Base-by-base conservation (phyloP, 2,329 filamentous ascomycete species). In the Arthrobotrys sphaeroides region DNA sequence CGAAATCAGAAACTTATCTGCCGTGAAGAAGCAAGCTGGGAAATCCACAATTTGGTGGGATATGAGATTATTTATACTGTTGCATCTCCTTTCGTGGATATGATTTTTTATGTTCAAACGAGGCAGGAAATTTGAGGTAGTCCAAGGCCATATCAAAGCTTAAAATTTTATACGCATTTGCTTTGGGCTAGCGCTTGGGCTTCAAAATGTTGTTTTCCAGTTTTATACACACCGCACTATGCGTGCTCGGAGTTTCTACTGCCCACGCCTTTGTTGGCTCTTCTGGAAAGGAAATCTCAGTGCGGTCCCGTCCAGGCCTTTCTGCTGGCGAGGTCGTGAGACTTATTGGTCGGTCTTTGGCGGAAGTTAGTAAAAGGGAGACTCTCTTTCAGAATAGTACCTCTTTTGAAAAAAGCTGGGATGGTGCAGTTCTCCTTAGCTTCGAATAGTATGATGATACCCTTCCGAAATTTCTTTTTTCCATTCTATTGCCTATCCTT, bases 401-500 rank as follows among this genome's bases (percentile, higher is more conserved):
- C 0, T 78, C 78, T 10, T 77, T 85, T n/a, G 81, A 83, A 67
- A 82, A 80, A 55, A 84, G 82, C 66, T 85, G 83, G 82, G 79
- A 82, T 43, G 82, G 81, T n/a, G 82, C 83, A 0, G 80, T 80
- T 0, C 78, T 85, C 9, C 82, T 84, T 55, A 82, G 79, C 45
- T 79, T 42, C 16, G 24, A 38, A 22, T 5, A 16, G 59, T 65
- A 51, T 18, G 68, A 51, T 31, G 9, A 49, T 36, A 42, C 7
- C 16, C n/a, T n/a, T n/a, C n/a, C n/a, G n/a, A n/a, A n/a, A n/a
- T n/a, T n/a, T n/a, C n/a, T n/a, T n/a, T n/a, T n/a, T n/a, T n/a
- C n/a, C n/a, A n/a, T n/a, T n/a, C n/a, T n/a, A n/a, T n/a, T n/a
- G n/a, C n/a, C n/a, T n/a, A n/a, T n/a, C n/a, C n/a, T n/a, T n/a